phyloP scores from a whole-genome alignment of 768 basidiomycete species.

The Suillus hirtellus region DNA sequence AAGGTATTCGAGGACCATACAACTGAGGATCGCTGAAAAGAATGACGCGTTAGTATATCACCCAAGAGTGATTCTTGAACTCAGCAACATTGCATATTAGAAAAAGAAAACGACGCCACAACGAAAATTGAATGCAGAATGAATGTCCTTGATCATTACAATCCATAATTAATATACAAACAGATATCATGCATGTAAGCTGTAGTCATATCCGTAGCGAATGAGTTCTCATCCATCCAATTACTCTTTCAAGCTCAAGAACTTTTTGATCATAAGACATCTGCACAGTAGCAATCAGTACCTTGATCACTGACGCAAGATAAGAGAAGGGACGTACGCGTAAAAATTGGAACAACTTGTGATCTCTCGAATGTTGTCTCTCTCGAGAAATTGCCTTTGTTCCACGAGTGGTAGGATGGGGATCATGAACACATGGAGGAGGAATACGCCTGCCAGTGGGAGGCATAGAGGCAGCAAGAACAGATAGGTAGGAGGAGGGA shows the following conservation, averaged over 20 bases:
- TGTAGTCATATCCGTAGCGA: neutral
- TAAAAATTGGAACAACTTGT: neutral
- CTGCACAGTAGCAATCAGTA: neutral
- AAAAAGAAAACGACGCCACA: neutral
- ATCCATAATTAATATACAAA: neutral
- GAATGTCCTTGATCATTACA: conserved; percentile 1
- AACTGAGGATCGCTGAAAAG: no score
- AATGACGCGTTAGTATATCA: no score
- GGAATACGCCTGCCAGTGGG: neutral
- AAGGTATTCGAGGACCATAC: no score
- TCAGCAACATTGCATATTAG: neutral
- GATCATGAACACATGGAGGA: neutral
- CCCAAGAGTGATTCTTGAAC: neutral
- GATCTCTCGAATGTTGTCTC: neutral
- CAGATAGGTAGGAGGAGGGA: neutral
- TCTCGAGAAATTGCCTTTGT: neutral
- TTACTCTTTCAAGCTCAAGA: neutral
- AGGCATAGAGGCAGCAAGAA: neutral
- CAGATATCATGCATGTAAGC: neutral
- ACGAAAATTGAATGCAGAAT: neutral
- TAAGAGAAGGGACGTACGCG: neutral
- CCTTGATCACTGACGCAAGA: neutral
- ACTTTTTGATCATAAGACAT: conserved; percentile 4
- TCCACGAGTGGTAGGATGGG: neutral
- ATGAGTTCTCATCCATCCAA: conserved; percentile 3